A percentile compares a stretch with the other conserved stretches of the same genome.
phyloP scores from a whole-genome alignment of 306 rosid genomes.

The Trichosanthes truncata region DNA sequence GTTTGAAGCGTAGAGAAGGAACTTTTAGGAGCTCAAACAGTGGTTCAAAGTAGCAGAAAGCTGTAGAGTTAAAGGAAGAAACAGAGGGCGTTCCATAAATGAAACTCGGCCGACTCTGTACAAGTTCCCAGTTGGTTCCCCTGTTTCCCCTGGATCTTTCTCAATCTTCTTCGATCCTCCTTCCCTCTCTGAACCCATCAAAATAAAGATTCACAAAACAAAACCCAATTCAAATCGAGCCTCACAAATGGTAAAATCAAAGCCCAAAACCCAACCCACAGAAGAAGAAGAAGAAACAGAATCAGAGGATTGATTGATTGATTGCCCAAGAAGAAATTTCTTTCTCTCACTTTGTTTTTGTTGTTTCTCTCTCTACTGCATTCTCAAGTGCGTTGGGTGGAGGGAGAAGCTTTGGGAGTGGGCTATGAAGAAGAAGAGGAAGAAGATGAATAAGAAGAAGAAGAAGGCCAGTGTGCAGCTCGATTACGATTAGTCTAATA shows the following conservation, averaged over 20 bases:
- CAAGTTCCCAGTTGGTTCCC: not conserved
- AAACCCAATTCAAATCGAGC: not conserved
- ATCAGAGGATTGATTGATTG: not conserved
- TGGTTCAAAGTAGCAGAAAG: not conserved
- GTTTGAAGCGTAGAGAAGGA: not conserved
- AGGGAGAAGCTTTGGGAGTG: not conserved
- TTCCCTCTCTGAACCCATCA: constrained; percentile 8
- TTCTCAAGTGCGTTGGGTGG: not conserved
- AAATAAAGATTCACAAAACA: not conserved
- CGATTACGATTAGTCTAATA: constrained; percentile 1
- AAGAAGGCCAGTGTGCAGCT: not conserved
- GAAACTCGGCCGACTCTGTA: not conserved
- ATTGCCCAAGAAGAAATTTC: not conserved
- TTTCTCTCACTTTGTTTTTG: not conserved
- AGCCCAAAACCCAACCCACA: not conserved
- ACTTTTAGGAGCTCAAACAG: not conserved
- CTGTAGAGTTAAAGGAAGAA: not conserved
- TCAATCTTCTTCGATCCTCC: not conserved
- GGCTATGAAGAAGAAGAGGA: not conserved
- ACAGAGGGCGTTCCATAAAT: not conserved
- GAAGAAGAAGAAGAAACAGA: not conserved
- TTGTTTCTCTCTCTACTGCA: not conserved
- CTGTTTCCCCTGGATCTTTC: constrained; percentile 11
- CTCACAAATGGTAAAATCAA: not conserved
- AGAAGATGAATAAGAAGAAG: not conserved